Conservation (phyloP, 148 eudicot genomes). For the Linanthus parryae region DNA sequence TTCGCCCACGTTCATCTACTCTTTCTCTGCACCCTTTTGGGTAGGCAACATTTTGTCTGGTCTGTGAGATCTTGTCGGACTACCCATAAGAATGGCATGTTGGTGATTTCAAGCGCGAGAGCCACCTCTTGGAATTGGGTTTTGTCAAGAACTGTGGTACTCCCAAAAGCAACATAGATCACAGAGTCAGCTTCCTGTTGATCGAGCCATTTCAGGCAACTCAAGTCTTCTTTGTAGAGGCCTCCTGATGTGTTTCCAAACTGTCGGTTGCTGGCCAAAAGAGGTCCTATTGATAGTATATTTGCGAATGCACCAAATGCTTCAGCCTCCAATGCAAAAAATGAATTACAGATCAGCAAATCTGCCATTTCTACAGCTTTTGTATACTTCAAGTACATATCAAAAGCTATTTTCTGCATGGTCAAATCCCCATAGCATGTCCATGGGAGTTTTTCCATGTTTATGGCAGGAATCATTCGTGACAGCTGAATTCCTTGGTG, state of each 20-base stretch:
- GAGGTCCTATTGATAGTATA: constrained; percentile 22
- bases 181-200: constrained; percentile 22
- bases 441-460: constrained; percentile 21
- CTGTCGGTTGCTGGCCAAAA: constrained; percentile 21
- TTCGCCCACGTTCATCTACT: constrained; percentile 19
- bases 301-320: constrained; percentile 14
- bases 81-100: constrained; percentile 42
- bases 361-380: constrained; percentile 1
- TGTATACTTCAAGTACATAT: not conserved
- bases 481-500: constrained; percentile 18
- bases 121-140: constrained; percentile 40
- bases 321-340: constrained; percentile 21
- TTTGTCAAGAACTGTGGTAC: constrained; percentile 19
- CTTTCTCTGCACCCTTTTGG: constrained; percentile 24
- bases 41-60: constrained; percentile 5
- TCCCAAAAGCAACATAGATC: constrained; percentile 27
- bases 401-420: constrained; percentile 2
- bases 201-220: constrained; percentile 28
- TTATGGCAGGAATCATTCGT: constrained; percentile 27
- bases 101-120: constrained; percentile 32
- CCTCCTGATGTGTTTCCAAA: constrained; percentile 2
- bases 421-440: constrained; percentile 13
- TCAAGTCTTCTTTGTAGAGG: constrained; percentile 25
- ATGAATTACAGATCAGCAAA: constrained; percentile 23
- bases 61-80: constrained; percentile 27